Base-by-base conservation (phyloP, 2,329 filamentous ascomycete genomes). In the Xylaria sp. region DNA sequence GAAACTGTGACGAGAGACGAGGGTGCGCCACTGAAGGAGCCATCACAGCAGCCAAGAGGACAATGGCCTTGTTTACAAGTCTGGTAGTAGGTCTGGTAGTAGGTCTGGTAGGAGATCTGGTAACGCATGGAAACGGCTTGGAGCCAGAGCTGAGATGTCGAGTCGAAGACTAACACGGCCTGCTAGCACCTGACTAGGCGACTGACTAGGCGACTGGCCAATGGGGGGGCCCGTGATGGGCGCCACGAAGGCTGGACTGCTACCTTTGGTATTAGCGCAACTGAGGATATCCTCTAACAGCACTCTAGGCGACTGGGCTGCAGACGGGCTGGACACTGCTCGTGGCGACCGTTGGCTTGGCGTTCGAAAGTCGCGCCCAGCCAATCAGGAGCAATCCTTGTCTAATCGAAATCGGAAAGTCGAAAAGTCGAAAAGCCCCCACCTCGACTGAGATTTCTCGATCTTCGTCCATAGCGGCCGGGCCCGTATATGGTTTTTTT, bases 401-500 rank as follows among this genome's bases (percentile, higher is more conserved):
- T 62, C 60, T 63, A 59, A 60, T 60, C 51, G 55, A 47, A 56
- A 53, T 48, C 56, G 15, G 56, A 56, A 27, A n/a, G n/a, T 47
- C 60, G n/a, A 47, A 56, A 53, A n/a, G 35, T 48, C 56, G 15
- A 60, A 56, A 27, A n/a, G n/a, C 53, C 60, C 60, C 60, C 44
- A 46, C 60, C 23, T 59, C 31, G 38, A 46, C 33, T 40, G 56
- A 31, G 29, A 13, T 38, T 46, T 51, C 55, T 62, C 60, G 55
- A 60, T 54, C 52, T 49, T 6, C 35, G 46, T 53, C 35, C 25
- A 47, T 43, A 11, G 58, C 44, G 47, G 29, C 53, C 17, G 53
- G 59, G 19, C 52, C 55, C 48, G 47, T 35, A 44, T 47, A 31
- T 21, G 11, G 13, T 44, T 53, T 41, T 33, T 51, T 27, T 21